A percentile compares a stretch with the other conserved stretches of the same genome.
phyloP scores from a whole-genome alignment of 495 filamentous ascomycete genomes.

The Penicillium argentinense region DNA sequence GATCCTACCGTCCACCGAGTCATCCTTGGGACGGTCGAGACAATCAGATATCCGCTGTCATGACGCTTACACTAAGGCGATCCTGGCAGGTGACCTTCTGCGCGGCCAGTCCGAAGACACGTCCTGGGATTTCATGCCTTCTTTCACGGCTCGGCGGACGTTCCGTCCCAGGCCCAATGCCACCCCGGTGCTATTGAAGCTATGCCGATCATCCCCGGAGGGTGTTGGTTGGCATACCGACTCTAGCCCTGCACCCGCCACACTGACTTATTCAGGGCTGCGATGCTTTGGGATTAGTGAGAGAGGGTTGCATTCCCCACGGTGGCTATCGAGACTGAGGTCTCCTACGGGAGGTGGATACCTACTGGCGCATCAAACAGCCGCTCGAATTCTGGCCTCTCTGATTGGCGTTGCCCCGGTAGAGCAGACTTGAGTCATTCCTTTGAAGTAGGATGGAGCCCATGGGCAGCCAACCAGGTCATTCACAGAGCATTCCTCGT shows the following conservation, averaged over 20 bases:
- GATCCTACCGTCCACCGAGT: constrained; percentile 22
- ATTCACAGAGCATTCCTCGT: constrained; percentile 37
- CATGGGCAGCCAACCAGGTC: constrained; percentile 24
- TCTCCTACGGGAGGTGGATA: constrained; percentile 17
- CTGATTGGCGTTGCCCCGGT: constrained; percentile 28
- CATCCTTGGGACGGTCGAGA: constrained; percentile 12
- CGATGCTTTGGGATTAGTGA: constrained; percentile 39
- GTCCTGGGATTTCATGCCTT: background rate
- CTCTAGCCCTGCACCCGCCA: constrained; percentile 22
- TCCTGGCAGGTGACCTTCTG: constrained; percentile 4
- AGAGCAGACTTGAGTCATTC: constrained; percentile 27
- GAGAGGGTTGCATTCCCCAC: constrained; percentile 38
- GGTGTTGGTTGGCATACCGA: constrained; percentile 21
- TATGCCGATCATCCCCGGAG: constrained; percentile 6
- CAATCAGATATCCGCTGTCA: constrained; percentile 24
- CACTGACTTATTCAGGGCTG: constrained; percentile 23
- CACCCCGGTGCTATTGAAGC: constrained; percentile 1
- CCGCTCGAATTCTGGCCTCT: constrained; percentile 10
- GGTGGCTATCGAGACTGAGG: constrained; percentile 34
- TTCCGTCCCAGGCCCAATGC: constrained; percentile 17
- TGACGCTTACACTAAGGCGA: constrained; percentile 38
- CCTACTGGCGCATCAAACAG: constrained; percentile 23
- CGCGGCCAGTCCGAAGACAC: background rate
- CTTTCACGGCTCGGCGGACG: constrained; percentile 13
- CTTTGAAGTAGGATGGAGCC: constrained; percentile 23